Conservation (phyloP, 2,329 filamentous ascomycete species). For the Alternaria consortialis region DNA sequence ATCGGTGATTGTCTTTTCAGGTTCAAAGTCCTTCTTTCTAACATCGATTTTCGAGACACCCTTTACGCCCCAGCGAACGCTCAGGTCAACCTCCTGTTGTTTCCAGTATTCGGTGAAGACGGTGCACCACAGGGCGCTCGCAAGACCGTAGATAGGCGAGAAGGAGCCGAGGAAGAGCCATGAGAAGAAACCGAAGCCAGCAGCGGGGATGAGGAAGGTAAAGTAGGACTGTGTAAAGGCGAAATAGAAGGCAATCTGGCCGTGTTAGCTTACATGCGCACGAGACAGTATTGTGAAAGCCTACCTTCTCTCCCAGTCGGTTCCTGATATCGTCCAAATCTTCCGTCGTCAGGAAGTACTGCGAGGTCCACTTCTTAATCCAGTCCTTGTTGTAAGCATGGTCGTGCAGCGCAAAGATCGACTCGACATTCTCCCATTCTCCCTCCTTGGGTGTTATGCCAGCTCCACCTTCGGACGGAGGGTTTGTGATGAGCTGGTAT, state of each 20-base stretch:
- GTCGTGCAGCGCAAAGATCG: conserved; percentile 61
- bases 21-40: conserved; percentile 78
- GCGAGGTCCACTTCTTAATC: conserved; percentile 62
- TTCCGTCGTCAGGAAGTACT: conserved; percentile 57
- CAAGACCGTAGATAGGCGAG: conserved; percentile 79
- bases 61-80: conserved; percentile 86
- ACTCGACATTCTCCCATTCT: conserved; percentile 61
- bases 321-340: conserved; percentile 62
- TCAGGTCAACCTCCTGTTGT: conserved; percentile 86
- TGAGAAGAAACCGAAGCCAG: conserved; percentile 76
- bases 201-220: conserved; percentile 82
- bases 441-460: conserved; percentile 61
- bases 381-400: conserved; percentile 62
- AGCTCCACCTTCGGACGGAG: conserved; percentile 58
- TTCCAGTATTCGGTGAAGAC: conserved; percentile 97
- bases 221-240: conserved; percentile 94
- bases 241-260: conserved; percentile 88
- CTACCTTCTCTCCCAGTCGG: conserved; percentile 59
- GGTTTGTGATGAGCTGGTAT: conserved; percentile 74
- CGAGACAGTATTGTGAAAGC: not conserved
- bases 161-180: conserved; percentile 88
- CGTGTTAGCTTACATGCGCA: conserved; percentile 23
- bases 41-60: conserved; percentile 84
- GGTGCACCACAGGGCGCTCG: conserved; percentile 83
- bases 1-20: conserved; percentile 80